phyloP scores from a whole-genome alignment of 2,329 filamentous ascomycete species.

The Sarocladium kiliense region DNA sequence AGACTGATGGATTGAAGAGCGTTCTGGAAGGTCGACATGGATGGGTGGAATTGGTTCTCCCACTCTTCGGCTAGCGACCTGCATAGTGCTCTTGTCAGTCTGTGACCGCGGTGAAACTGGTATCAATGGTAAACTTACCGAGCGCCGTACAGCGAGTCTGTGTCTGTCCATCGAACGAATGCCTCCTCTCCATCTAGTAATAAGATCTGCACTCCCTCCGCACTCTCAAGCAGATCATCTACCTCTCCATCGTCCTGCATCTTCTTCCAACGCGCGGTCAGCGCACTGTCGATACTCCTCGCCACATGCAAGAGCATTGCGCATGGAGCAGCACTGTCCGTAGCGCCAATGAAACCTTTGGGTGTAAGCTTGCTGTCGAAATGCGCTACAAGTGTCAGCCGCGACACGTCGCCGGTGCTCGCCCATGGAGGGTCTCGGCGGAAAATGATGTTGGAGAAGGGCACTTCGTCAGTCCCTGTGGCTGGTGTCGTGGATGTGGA shows the following conservation, averaged over 20 bases:
- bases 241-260: conserved; percentile 56
- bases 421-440: conserved; percentile 84
- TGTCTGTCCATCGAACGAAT: conserved; percentile 72
- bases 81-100: neutral
- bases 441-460: conserved; percentile 83
- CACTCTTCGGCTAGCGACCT: conserved; percentile 74
- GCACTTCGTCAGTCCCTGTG: conserved; percentile 64
- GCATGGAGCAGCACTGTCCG: conserved; percentile 89
- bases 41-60: conserved; percentile 65
- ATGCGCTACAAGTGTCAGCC: conserved; percentile 85
- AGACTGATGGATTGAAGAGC: conserved; percentile 75
- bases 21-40: conserved; percentile 69
- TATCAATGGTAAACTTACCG: conserved; percentile 43
- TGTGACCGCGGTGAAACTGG: no score
- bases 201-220: conserved; percentile 81
- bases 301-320: conserved; percentile 89
- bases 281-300: conserved; percentile 69
- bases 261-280: conserved; percentile 76
- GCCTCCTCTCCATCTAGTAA: conserved; percentile 94
- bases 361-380: conserved; percentile 83
- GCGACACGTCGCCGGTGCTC: conserved; percentile 64
- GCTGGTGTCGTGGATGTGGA: conserved; percentile 79
- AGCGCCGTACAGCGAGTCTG: conserved; percentile 84
- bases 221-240: conserved; percentile 56
- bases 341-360: conserved; percentile 86